Base-by-base conservation (phyloP, 371 early-diverging fungal species). In the Mucor saturninus region DNA sequence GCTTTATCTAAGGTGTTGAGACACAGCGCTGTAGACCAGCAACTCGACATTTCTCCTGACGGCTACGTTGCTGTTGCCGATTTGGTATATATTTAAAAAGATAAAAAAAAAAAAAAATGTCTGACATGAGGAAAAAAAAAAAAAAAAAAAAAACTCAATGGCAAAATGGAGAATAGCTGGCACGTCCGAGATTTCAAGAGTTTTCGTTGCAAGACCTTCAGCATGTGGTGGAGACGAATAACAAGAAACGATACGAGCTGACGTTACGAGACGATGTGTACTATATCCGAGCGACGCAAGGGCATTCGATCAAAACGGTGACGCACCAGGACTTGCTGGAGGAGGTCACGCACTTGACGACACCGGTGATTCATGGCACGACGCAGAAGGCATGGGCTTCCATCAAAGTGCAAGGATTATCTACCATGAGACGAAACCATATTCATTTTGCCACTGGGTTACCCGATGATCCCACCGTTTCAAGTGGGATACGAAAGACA, bases 221-320 rank as follows among this genome's bases (percentile, higher is more conserved):
- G 56, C 62, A 66, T 8, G 84, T 89, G 0, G 95, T 95, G 1
- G 77, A 79, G 3, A 74, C 72, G 13, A 92, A 93, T 67, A 90
- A 90, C 62, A 96, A 96, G 74, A 85, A 93, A 68, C 84, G 97
- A 10, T 96, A 79, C 61, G 71, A 80, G 43, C 61, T 95, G 21
- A 42, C 65, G 4, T 48, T 73, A n/a, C 56, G 30, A 10, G 73
- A 72, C 8, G 65, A 39, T n/a, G 60, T 28, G 13, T 91, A 86
- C 83, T 77, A 62, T 61, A 91, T 95, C 50, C 82, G 91, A 32
- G 96, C 96, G 4, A 91, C 89, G 56, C 96, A 96, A 74, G 97
- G 96, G 3, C 96, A 95, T 68, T 86, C 87, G 13, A 37, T 94
- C 14, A 57, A 61, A 5, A 28, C 49, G 5, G 53, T 69, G 4